phyloP scores from a whole-genome alignment of 257 asterid genomes.

The Solanum lycopersicoides region DNA sequence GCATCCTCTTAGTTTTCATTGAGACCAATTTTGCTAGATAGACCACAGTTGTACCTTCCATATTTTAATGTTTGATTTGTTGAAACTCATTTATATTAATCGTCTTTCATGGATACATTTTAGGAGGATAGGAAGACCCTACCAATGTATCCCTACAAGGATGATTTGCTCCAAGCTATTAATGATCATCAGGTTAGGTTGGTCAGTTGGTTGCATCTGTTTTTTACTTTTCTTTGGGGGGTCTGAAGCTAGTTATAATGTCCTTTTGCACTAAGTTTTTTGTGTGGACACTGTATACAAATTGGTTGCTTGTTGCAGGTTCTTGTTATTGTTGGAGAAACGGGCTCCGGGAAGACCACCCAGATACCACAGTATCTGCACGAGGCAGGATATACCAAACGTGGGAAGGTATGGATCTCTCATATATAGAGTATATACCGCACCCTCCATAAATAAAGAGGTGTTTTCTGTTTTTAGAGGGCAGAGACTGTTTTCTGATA shows the following conservation, averaged over 20 bases:
- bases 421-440: not conserved
- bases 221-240: not conserved
- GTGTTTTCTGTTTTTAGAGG: not conserved
- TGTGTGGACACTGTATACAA: not conserved
- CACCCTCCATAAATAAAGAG: not conserved
- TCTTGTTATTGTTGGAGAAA: conserved; percentile 93
- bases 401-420: conserved; percentile 52
- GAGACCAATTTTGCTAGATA: not conserved
- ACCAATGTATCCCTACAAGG: conserved; percentile 72
- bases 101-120: not conserved
- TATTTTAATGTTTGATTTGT: not conserved
- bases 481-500: not conserved
- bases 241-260: not conserved
- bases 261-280: not conserved
- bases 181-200: conserved; percentile 60
- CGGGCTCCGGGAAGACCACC: conserved; percentile 92
- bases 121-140: conserved; percentile 77
- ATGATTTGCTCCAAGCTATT: conserved; percentile 67
- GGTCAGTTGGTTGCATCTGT: not conserved
- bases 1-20: not conserved
- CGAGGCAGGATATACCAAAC: conserved; percentile 78
- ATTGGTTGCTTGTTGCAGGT: conserved; percentile 34
- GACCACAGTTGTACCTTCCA: not conserved
- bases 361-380: conserved; percentile 96
- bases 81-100: not conserved